Evolutionary conservation across 1,284 basidiomycete genomes (phyloP), one percentile per base, ranked within the genome.

Genomic region (Apiotrichum mycotoxinovorans): DNA sequence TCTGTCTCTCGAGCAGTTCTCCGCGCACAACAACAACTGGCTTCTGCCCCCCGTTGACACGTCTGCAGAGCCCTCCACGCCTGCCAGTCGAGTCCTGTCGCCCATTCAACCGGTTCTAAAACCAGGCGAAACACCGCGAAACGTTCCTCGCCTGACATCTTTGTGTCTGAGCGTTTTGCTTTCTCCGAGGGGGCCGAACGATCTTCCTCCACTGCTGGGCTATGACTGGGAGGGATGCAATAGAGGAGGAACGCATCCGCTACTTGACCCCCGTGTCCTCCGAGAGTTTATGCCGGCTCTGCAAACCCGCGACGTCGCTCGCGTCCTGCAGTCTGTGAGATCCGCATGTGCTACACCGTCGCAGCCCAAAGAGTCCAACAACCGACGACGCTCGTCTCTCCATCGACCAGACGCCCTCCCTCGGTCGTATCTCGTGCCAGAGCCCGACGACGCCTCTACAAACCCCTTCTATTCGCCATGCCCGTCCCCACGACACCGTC

Each of bases 401-500:
- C 12, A 18, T 14, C 22, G 22, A 20, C 18, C 30, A 4, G n/a
- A 72, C 38, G 61, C 62, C 0, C 72, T 71, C 56, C 73, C 73
- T 0, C 44, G 56, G 9, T 63, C 67, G 5, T 56, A 67, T 53
- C 43, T 56, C 23, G 40, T 65, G 0, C 42, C 57, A 0, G 53
- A 61, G 17, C 62, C 70, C 2, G 75, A 76, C 41, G 74, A 78
- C 43, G 75, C 71, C 1, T 66, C 74, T 0, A 41, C 41, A 2
- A 78, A 78, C 49, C 74, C 73, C 20, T 76, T 68, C 54, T 75
- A 66, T 52, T 58, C 61, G 23, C 66, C 70, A 7, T 78, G 76
- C 45, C 74, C 73, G 4, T 70, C 70, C 5, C 72, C 71, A 0
- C 63, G 66, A 4, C 75, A 77, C 55, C 50, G 52, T 15, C n/a